Base-by-base conservation (phyloP, 1,284 basidiomycete genomes). In the Malassezia slooffiae region DNA sequence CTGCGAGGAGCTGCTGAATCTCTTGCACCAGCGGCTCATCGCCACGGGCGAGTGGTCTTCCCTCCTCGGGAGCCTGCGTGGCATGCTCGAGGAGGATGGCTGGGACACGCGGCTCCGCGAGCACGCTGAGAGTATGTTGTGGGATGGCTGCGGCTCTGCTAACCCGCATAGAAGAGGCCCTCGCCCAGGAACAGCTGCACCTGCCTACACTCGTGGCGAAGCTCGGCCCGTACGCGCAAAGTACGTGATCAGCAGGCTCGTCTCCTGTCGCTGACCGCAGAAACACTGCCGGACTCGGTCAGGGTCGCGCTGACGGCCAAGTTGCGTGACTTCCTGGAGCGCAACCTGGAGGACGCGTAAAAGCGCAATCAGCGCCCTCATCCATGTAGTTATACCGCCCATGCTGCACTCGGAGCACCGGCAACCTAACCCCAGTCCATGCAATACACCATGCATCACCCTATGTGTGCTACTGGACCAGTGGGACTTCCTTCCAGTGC, bases 261-360 rank as follows among this genome's bases (percentile, higher is more conserved):
- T 43, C 8, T 38, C 22, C 15, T 4, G 20, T 15, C 37, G n/a
- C n/a, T n/a, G n/a, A n/a, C n/a, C n/a, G n/a, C 19, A 48, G 46
- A 43, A 15, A 48, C 46, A n/a, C 29, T 48, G 9, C 46, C 46
- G 4, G 29, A 43, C n/a, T 38, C 46, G 3, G 35, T 48, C 17
- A 40, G 46, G 15, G 36, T 26, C 2, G 11, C 40, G 1, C 43
- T 48, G 11, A 22, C 40, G 8, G 28, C 36, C 5, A 38, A 43
- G 28, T 13, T 48, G 22, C 40, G 41, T 15, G 41, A 43, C 26
- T 48, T 43, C 31, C 20, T 48, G 17, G 46, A 48, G 21, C 40
- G 46, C 0, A 48, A 48, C 21, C 31, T 48, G 13, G 46, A 48
- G 30, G 46, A 48, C 19, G 46, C 46, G 16, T 48, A 39, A n/a